A percentile compares a stretch with the other conserved stretches of the same genome.
Evolutionary conservation across 768 basidiomycete genomes (phyloP).

Genomic region (Megacollybia marginata): DNA sequence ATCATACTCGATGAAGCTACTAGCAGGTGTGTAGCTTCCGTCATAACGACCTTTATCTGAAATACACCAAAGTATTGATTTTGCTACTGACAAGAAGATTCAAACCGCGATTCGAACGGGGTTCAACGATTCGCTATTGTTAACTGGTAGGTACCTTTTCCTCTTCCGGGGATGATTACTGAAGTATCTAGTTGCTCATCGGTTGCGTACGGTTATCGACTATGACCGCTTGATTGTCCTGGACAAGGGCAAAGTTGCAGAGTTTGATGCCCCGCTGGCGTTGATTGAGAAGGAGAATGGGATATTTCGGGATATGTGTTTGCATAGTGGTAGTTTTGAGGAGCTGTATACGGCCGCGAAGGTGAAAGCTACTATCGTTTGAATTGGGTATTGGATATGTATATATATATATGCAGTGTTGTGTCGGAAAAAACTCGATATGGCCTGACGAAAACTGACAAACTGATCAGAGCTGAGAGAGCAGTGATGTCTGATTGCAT

Average conservation of each 20-base stretch:
- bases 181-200: slow-evolving; percentile 11
- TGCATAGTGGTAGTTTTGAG: slow-evolving; percentile 20
- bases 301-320: slow-evolving; percentile 28
- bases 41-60: too few species aligned
- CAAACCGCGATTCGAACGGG: slow-evolving; percentile 83
- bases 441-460: too few species aligned
- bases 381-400: background rate
- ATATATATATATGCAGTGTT: too few species aligned
- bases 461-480: too few species aligned
- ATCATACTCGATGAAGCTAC: too few species aligned
- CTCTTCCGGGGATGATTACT: background rate
- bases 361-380: background rate
- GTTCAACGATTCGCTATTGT: slow-evolving; percentile 64
- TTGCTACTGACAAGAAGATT: slow-evolving; percentile 85
- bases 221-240: slow-evolving; percentile 13
- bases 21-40: too few species aligned
- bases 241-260: slow-evolving; percentile 9
- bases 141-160: slow-evolving; percentile 48
- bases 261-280: slow-evolving; percentile 30
- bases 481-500: too few species aligned
- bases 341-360: slow-evolving; percentile 11
- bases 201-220: slow-evolving; percentile 20
- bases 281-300: slow-evolving; percentile 23
- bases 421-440: too few species aligned
- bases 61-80: slow-evolving; percentile 53